These are phyloP conservation scores for Senna tora DNA, from an alignment of 306 rosid genomes.

Conservation along the genomic window DNA sequence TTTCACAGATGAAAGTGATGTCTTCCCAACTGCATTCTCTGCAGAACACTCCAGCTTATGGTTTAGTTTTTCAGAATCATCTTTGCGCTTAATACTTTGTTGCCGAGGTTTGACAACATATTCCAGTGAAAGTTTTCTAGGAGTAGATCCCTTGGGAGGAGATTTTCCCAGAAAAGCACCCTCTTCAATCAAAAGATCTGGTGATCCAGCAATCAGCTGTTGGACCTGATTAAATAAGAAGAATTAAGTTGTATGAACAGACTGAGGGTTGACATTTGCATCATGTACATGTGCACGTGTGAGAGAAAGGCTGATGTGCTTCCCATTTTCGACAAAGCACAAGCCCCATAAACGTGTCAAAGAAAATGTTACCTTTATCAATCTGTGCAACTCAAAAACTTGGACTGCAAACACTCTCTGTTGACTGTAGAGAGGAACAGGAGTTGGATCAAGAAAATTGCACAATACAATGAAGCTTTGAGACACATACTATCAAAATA, in stretches of 20 bases:
- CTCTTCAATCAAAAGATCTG: conserved; percentile 73
- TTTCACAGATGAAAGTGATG: conserved; percentile 60
- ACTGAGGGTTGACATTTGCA: conserved; percentile 14
- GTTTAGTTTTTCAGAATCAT: conserved; percentile 60
- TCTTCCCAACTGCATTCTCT: conserved; percentile 84
- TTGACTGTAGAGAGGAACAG: conserved; percentile 77
- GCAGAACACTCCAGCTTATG: conserved; percentile 80
- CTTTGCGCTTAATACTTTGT: conserved; percentile 47
- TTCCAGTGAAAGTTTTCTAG: conserved; percentile 57
- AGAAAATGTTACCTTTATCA: conserved; percentile 64
- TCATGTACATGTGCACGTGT: neutral
- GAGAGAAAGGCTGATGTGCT: conserved; percentile 26
- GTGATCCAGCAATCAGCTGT: conserved; percentile 85
- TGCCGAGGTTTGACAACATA: conserved; percentile 48
- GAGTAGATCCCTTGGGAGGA: conserved; percentile 52
- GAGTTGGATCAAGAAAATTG: conserved; percentile 65
- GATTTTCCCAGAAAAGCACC: conserved; percentile 66
- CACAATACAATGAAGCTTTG: conserved; percentile 37
- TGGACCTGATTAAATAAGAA: conserved; percentile 76
- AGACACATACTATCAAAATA: conserved; percentile 35
- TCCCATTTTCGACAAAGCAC: conserved; percentile 35
- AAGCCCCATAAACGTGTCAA: conserved; percentile 25
- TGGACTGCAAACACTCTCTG: conserved; percentile 78
- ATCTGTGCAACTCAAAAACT: conserved; percentile 81
- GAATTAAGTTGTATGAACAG: conserved; percentile 21